These are phyloP conservation scores for Calycina herbarum DNA, from an alignment of 2,329 filamentous ascomycete genomes.

Conservation along the genomic window DNA sequence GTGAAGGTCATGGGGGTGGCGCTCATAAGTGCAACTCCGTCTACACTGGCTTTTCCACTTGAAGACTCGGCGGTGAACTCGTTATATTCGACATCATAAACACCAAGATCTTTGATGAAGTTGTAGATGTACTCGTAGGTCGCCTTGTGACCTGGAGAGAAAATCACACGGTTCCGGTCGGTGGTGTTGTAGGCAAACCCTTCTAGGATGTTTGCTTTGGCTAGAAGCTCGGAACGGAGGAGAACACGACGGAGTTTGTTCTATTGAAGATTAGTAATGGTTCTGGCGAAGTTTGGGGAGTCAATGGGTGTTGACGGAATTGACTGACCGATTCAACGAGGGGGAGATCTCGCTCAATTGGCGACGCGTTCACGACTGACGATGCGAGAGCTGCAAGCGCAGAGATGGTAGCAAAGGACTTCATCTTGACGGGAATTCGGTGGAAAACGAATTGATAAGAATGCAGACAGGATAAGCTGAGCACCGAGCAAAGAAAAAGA, in stretches of 20 bases:
- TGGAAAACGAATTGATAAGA: background rate
- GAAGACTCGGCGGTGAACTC: constrained; percentile 18
- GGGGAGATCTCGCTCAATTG: constrained; percentile 7
- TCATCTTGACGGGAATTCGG: constrained; percentile 8
- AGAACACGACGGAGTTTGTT: constrained; percentile 12
- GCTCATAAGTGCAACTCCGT: constrained; percentile 11
- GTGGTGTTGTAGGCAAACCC: constrained; percentile 11
- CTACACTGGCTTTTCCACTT: constrained; percentile 16
- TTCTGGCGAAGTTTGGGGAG: background rate
- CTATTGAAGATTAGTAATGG: background rate
- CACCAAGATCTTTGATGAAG: constrained; percentile 11
- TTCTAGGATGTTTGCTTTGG: constrained; percentile 12
- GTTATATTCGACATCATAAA: constrained; percentile 24
- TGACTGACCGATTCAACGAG: constrained; percentile 11
- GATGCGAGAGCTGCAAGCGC: constrained; percentile 6
- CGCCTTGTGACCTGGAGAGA: constrained; percentile 13
- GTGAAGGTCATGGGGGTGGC: constrained; percentile 23
- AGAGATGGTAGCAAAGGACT: background rate
- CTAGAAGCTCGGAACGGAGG: constrained; percentile 12
- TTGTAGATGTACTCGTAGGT: constrained; percentile 18
- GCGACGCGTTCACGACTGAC: background rate
- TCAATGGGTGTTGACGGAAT: background rate
- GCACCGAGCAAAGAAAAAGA: background rate
- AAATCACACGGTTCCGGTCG: constrained; percentile 14
- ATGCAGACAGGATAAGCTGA: background rate